phyloP scores from a whole-genome alignment of 2,329 filamentous ascomycete species.

The Alternaria hordeiaustralica region DNA sequence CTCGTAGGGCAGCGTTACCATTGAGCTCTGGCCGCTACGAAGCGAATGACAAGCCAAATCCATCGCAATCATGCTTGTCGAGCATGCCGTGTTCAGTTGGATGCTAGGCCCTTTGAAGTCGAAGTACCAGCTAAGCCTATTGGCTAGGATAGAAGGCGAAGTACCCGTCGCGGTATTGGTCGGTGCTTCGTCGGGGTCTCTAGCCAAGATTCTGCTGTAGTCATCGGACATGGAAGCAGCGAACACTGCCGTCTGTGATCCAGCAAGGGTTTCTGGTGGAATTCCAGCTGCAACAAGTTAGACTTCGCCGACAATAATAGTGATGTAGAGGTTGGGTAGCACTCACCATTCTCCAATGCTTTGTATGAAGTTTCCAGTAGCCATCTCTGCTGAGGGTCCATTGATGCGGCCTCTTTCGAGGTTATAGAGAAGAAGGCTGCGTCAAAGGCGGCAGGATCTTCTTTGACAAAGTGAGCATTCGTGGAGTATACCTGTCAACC shows the following conservation, averaged over 20 bases:
- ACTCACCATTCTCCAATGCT: not conserved
- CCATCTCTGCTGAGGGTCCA: not conserved
- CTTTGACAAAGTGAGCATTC: not conserved
- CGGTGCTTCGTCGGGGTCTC: not conserved
- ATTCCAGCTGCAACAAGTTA: not conserved
- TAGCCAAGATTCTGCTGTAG: not conserved
- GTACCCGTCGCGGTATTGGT: not conserved
- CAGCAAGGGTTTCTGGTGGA: not conserved
- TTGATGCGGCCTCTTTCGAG: not conserved
- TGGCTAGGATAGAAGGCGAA: not conserved
- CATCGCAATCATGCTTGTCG: not conserved
- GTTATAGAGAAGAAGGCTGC: not conserved
- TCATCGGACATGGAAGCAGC: not conserved
- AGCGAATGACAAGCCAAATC: not conserved
- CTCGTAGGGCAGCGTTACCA: not conserved
- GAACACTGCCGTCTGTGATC: not conserved
- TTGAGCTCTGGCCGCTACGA: not conserved
- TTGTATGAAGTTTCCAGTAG: not conserved
- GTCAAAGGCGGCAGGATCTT: not conserved
- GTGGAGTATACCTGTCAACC: not conserved
- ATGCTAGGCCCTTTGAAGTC: not conserved
- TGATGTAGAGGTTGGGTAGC: not conserved
- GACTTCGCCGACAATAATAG: not conserved
- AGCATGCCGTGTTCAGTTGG: not conserved
- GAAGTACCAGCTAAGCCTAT: not conserved